Percentiles rank a stretch among this genome's conserved stretches.
Conservation (phyloP, 2,329 filamentous ascomycete genomes). For the Tolypocladium nubicola region DNA sequence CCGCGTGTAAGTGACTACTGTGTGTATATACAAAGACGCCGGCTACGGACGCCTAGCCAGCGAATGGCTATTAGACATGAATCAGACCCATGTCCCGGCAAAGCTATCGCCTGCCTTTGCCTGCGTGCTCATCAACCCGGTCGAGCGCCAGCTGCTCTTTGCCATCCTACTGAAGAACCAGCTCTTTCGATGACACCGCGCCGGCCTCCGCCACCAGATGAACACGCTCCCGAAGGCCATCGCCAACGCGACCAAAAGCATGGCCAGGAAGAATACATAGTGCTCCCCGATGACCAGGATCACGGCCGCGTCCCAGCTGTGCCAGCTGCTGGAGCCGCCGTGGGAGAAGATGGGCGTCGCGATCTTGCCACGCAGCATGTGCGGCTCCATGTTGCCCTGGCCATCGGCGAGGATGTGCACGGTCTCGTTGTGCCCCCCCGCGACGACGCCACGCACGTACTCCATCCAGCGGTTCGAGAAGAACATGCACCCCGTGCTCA, state of each 20-base stretch:
- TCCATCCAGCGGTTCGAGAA: slow-evolving; percentile 15
- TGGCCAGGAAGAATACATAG: neutral
- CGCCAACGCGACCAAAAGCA: neutral
- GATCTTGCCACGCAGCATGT: slow-evolving; percentile 13
- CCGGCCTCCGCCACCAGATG: neutral
- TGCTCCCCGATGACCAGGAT: neutral
- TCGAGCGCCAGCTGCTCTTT: neutral
- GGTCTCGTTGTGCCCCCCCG: neutral
- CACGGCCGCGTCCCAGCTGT: slow-evolving; percentile 4
- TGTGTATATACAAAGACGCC: too few relatives aligned
- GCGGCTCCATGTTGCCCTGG: neutral
- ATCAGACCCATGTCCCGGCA: neutral
- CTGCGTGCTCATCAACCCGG: neutral
- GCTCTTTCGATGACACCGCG: neutral
- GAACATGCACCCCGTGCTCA: slow-evolving; percentile 16
- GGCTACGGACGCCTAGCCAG: neutral
- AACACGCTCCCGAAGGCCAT: too few relatives aligned
- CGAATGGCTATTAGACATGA: neutral
- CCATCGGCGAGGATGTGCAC: neutral
- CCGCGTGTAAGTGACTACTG: too few relatives aligned
- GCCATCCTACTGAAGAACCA: neutral
- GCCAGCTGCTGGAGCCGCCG: slow-evolving; percentile 14
- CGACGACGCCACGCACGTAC: slow-evolving; percentile 7
- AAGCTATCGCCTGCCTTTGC: neutral
- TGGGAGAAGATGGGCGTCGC: slow-evolving; percentile 13